A percentile compares a stretch with the other conserved stretches of the same genome.
phyloP scores from a whole-genome alignment of 306 rosid genomes.

The Luffa acutangula region DNA sequence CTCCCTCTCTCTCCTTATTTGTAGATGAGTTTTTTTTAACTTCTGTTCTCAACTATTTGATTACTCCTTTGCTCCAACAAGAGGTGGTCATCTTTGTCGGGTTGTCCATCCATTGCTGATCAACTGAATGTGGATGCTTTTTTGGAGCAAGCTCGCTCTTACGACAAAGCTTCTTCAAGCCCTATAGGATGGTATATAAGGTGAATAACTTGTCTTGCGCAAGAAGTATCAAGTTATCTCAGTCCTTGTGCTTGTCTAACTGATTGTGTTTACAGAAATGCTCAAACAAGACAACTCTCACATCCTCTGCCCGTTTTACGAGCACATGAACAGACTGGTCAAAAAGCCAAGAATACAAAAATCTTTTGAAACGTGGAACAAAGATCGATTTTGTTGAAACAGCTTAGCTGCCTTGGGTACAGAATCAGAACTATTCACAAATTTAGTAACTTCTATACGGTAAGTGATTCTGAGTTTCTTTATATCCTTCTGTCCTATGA shows the following conservation, averaged over 20 bases:
- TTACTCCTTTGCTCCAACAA: slow-evolving; percentile 45
- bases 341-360: slow-evolving; percentile 48
- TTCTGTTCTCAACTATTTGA: slow-evolving; percentile 17
- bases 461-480: not conserved
- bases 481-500: slow-evolving; percentile 1
- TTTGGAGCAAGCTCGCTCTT: slow-evolving; percentile 96
- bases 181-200: slow-evolving; percentile 94
- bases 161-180: slow-evolving; percentile 91
- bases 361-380: slow-evolving; percentile 49
- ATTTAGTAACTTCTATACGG: not conserved
- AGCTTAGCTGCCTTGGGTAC: slow-evolving; percentile 14
- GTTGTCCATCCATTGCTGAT: slow-evolving; percentile 91
- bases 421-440: not conserved
- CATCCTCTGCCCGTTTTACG: slow-evolving; percentile 91
- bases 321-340: slow-evolving; percentile 98
- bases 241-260: slow-evolving; percentile 12
- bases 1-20: not conserved
- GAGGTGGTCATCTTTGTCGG: slow-evolving; percentile 92
- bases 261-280: slow-evolving; percentile 50
- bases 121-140: slow-evolving; percentile 92
- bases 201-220: slow-evolving; percentile 18
- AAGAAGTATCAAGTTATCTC: slow-evolving; percentile 3
- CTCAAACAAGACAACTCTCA: slow-evolving; percentile 89
- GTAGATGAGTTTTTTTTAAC: not conserved
- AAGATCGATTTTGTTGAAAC: slow-evolving; percentile 20